Evolutionary conservation across 805 yeast genomes (phyloP).

Genomic region (Candida nemodendra): DNA sequence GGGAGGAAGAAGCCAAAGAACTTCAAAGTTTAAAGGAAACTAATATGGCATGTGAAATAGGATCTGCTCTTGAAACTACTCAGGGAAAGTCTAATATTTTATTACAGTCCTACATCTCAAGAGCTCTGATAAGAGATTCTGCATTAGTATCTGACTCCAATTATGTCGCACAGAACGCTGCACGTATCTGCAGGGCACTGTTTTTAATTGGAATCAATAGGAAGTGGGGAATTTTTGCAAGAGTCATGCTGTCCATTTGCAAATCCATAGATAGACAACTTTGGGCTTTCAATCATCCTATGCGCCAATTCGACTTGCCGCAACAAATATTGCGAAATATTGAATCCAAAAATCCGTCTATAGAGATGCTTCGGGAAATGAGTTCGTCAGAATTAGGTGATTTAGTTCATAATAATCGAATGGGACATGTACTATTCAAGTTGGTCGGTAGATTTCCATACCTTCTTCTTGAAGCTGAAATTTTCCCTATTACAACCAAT

Average conservation of each 20-base stretch:
- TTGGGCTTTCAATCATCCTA: conserved; percentile 91
- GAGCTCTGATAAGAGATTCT: conserved; percentile 68
- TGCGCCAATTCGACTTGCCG: conserved; percentile 82
- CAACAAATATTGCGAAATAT: conserved; percentile 61
- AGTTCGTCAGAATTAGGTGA: conserved; percentile 80
- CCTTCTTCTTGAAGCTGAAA: conserved; percentile 71
- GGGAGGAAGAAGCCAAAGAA: conserved; percentile 85
- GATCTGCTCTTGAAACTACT: conserved; percentile 69
- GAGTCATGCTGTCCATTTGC: conserved; percentile 74
- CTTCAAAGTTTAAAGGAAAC: conserved; percentile 57
- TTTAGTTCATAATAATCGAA: conserved; percentile 73
- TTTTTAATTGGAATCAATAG: conserved; percentile 84
- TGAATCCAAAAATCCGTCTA: conserved; percentile 60
- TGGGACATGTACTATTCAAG: conserved; percentile 64
- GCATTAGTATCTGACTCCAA: conserved; percentile 83
- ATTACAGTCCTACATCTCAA: conserved; percentile 84
- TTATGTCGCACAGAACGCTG: conserved; percentile 93
- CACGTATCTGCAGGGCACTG: conserved; percentile 88
- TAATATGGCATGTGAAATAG: conserved; percentile 76
- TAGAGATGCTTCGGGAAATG: conserved; percentile 74
- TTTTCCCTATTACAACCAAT: conserved; percentile 82
- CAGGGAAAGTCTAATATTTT: conserved; percentile 86
- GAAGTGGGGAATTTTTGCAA: conserved; percentile 84
- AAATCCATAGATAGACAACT: conserved; percentile 79
- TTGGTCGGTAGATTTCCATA: conserved; percentile 73